These are phyloP conservation scores for Epichloe brachyelytri DNA, from an alignment of 2,329 filamentous ascomycete genomes.

Conservation along the genomic window DNA sequence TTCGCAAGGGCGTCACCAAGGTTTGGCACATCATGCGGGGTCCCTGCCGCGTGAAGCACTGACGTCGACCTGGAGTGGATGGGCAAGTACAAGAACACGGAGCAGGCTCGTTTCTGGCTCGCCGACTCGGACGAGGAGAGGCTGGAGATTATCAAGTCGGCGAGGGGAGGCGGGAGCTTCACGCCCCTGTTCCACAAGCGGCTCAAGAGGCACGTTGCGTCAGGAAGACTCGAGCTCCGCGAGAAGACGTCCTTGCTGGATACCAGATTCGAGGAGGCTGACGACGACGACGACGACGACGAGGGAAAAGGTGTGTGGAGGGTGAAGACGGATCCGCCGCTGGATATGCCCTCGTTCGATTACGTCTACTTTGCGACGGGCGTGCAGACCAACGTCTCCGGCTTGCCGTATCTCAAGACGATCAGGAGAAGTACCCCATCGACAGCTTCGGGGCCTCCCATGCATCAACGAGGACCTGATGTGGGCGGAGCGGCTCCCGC, in stretches of 20 bases:
- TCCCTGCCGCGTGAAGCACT: conserved; percentile 47
- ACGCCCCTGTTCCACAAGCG: conserved; percentile 55
- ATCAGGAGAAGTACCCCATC: conserved; percentile 50
- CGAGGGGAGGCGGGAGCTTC: conserved; percentile 65
- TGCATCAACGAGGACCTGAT: conserved; percentile 64
- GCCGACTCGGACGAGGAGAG: conserved; percentile 60
- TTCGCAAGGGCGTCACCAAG: conserved; percentile 51
- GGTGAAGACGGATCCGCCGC: conserved; percentile 39
- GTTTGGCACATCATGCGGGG: conserved; percentile 60
- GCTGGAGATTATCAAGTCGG: conserved; percentile 49
- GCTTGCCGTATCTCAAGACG: conserved; percentile 46
- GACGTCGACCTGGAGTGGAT: conserved; percentile 70
- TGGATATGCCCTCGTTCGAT: conserved; percentile 44
- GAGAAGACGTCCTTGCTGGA: conserved; percentile 42
- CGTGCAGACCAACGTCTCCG: conserved; percentile 47
- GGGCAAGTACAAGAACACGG: conserved; percentile 67
- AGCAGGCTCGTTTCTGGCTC: conserved; percentile 66
- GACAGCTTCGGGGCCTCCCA: conserved; percentile 52
- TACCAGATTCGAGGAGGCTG: conserved; percentile 34
- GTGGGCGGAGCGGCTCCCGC: conserved; percentile 60
- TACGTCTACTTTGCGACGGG: conserved; percentile 70
- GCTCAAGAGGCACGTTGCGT: conserved; percentile 45
- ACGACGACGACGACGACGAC: conserved; percentile 16
- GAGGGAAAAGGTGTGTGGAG: conserved; percentile 18
- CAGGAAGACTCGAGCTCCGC: conserved; percentile 39